These are phyloP conservation scores for Coemansia sp. DNA, from an alignment of 192 early-diverging fungal species.

Conservation along the genomic window DNA sequence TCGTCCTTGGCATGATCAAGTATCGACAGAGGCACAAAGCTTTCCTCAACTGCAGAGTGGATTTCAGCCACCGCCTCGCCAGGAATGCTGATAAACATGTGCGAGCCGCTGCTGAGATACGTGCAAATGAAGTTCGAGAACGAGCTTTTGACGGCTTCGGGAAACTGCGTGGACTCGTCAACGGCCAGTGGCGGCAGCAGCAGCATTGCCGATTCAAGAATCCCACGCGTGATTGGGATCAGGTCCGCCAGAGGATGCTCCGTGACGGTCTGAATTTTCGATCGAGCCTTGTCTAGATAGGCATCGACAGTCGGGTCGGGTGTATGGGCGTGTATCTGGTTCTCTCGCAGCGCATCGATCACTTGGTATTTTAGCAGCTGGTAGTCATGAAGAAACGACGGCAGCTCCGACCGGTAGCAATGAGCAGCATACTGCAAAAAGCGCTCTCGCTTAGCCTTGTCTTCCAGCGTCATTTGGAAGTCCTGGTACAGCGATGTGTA, in stretches of 20 bases:
- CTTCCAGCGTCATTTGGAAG: slow-evolving; percentile 21
- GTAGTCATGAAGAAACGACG: slow-evolving; percentile 31
- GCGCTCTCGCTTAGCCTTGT: slow-evolving; percentile 11
- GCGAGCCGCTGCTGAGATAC: slow-evolving; percentile 26
- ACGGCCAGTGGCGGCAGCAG: slow-evolving; percentile 20
- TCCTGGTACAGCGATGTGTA: slow-evolving; percentile 27
- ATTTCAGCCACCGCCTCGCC: slow-evolving; percentile 17
- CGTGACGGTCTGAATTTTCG: slow-evolving; percentile 7
- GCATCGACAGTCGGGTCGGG: background rate
- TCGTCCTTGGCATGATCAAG: slow-evolving; percentile 49
- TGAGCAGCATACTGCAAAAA: slow-evolving; percentile 26
- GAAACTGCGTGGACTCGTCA: slow-evolving; percentile 26
- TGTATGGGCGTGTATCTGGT: background rate
- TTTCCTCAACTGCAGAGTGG: slow-evolving; percentile 22
- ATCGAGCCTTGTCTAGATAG: background rate
- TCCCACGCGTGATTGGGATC: slow-evolving; percentile 38
- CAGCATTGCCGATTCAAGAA: slow-evolving; percentile 38
- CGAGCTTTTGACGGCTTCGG: slow-evolving; percentile 25
- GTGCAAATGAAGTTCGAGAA: slow-evolving; percentile 27
- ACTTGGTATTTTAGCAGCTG: slow-evolving; percentile 40
- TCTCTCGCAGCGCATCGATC: slow-evolving; percentile 21
- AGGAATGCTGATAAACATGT: slow-evolving; percentile 38
- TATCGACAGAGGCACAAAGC: slow-evolving; percentile 27
- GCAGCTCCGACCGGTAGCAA: slow-evolving; percentile 28
- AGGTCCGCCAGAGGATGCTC: slow-evolving; percentile 12